These are phyloP conservation scores for Trichophyton equinum DNA, from an alignment of 2,329 filamentous ascomycete species.

Conservation along the genomic window DNA sequence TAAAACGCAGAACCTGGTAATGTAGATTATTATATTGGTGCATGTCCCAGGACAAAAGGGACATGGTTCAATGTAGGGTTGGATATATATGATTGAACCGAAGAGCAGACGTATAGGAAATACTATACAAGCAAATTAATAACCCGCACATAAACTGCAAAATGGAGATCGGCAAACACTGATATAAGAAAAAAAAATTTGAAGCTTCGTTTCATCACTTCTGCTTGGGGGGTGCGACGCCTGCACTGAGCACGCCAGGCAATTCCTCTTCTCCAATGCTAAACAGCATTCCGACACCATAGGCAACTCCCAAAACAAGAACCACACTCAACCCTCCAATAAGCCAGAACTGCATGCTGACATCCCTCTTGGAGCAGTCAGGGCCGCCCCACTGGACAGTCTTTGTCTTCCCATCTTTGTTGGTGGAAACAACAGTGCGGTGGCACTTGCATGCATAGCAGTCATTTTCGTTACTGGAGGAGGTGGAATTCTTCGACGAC, in stretches of 20 bases:
- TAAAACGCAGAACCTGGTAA: too few relatives aligned
- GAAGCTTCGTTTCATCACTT: constrained; percentile 19
- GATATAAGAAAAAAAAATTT: neutral
- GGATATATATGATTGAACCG: neutral
- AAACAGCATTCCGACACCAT: constrained; percentile 66
- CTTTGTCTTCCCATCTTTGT: constrained; percentile 40
- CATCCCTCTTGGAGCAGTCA: constrained; percentile 81
- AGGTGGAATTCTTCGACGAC: constrained; percentile 18
- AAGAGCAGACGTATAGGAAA: neutral
- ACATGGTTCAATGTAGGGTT: neutral
- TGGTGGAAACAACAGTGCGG: constrained; percentile 40
- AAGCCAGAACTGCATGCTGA: constrained; percentile 81
- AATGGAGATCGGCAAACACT: neutral
- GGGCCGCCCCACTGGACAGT: constrained; percentile 69
- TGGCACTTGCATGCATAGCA: constrained; percentile 75
- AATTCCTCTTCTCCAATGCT: constrained; percentile 75
- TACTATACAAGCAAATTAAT: constrained; percentile 1
- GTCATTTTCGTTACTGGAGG: constrained; percentile 31
- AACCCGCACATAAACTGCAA: neutral
- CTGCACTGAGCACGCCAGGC: constrained; percentile 90
- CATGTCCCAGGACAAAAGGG: neutral
- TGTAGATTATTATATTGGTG: neutral
- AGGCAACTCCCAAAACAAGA: constrained; percentile 54
- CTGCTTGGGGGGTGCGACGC: constrained; percentile 59
- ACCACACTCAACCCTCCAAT: constrained; percentile 62